phyloP scores from a whole-genome alignment of 2,329 filamentous ascomycete species.

The Thielaviopsis ethacetica region DNA sequence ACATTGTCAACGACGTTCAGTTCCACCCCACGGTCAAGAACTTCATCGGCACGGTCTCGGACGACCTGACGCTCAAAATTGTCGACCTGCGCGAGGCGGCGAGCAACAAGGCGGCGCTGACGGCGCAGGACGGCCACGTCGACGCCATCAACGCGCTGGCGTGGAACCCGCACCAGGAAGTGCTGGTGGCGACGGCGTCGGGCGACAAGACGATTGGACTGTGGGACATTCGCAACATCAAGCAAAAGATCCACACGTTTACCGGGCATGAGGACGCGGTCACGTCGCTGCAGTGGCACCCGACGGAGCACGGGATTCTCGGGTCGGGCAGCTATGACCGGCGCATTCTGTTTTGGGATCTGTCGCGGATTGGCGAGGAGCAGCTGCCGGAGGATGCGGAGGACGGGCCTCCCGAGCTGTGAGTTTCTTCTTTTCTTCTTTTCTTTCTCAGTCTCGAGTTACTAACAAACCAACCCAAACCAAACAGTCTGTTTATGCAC shows the following conservation, averaged over 20 bases:
- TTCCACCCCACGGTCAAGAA: constrained; percentile 75
- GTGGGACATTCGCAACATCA: constrained; percentile 87
- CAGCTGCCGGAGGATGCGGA: constrained; percentile 89
- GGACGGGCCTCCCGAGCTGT: constrained; percentile 89
- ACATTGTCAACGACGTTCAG: constrained; percentile 93
- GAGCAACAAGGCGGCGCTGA: constrained; percentile 49
- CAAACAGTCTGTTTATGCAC: constrained; percentile 85
- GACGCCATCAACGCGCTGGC: constrained; percentile 94
- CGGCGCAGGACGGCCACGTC: constrained; percentile 57
- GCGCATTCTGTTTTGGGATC: constrained; percentile 90
- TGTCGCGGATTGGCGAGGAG: constrained; percentile 82
- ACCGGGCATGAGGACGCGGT: constrained; percentile 82
- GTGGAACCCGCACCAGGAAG: constrained; percentile 86
- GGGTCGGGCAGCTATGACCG: constrained; percentile 88
- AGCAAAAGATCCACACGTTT: constrained; percentile 75
- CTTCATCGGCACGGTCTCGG: constrained; percentile 84
- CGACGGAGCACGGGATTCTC: constrained; percentile 71
- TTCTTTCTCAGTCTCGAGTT: constrained; percentile 4
- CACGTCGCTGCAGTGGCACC: constrained; percentile 89
- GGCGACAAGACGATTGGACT: constrained; percentile 89
- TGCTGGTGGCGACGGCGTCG: constrained; percentile 78
- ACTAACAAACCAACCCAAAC: constrained; percentile 15
- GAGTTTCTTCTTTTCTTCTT: constrained; percentile 24
- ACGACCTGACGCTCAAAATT: constrained; percentile 85
- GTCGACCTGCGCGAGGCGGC: constrained; percentile 63